phyloP scores from a whole-genome alignment of 352 stramenopile species.

The Pythium sukuiense region DNA sequence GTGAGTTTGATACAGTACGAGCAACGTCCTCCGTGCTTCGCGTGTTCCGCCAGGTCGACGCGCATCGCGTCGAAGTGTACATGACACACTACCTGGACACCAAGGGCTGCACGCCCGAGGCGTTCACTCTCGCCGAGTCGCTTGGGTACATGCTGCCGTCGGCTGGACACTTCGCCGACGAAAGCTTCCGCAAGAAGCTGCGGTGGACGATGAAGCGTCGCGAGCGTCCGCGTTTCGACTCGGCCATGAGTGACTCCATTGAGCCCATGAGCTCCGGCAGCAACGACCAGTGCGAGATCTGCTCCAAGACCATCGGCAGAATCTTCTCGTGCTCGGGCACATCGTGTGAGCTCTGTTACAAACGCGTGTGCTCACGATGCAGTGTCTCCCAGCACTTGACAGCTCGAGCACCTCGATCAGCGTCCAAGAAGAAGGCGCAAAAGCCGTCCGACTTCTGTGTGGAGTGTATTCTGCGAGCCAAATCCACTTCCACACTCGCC shows the following conservation, averaged over 20 bases:
- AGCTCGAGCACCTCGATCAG: not conserved
- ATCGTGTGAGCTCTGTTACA: conserved; percentile 22
- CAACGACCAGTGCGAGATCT: conserved; percentile 13
- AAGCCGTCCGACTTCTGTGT: not conserved
- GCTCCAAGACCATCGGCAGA: not conserved
- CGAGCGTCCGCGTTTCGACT: conserved; percentile 3
- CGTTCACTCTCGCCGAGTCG: conserved; percentile 29
- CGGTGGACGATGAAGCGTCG: conserved; percentile 30
- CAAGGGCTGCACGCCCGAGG: conserved; percentile 7
- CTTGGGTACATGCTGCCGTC: conserved; percentile 24
- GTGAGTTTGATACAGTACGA: conserved; percentile 36
- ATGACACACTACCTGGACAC: conserved; percentile 37
- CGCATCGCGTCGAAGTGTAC: conserved; percentile 45
- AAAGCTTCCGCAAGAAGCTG: conserved; percentile 52
- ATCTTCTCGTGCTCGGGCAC: conserved; percentile 13
- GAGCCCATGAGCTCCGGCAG: conserved; percentile 12
- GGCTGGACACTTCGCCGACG: conserved; percentile 12
- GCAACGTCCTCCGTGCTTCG: conserved; percentile 37
- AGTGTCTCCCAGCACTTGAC: conserved; percentile 7
- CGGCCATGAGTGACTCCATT: conserved; percentile 9
- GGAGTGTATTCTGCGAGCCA: not conserved
- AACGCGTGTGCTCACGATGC: conserved; percentile 23
- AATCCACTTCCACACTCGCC: not conserved
- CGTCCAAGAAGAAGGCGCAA: not conserved
- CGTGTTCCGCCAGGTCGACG: conserved; percentile 46